phyloP scores from a whole-genome alignment of 2,329 filamentous ascomycete species.

The Penicillium expansum region DNA sequence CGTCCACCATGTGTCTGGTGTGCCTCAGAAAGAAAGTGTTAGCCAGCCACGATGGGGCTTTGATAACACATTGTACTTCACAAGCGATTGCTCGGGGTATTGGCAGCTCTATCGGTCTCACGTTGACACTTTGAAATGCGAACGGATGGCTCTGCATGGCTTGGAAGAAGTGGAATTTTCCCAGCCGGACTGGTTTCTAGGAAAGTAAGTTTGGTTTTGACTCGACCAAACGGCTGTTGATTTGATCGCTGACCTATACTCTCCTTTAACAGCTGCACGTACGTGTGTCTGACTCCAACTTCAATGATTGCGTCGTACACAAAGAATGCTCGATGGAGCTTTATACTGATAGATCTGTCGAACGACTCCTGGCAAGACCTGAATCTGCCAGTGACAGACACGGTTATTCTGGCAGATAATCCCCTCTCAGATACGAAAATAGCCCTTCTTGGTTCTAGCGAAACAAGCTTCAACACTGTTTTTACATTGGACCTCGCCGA shows the following conservation, averaged over 20 bases:
- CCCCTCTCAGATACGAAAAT: neutral
- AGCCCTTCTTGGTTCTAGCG: slow-evolving; percentile 6
- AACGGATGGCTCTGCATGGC: slow-evolving; percentile 35
- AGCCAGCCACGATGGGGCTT: slow-evolving; percentile 51
- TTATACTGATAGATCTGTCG: slow-evolving; percentile 4
- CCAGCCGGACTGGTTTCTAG: slow-evolving; percentile 24
- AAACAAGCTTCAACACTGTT: neutral
- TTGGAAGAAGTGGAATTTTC: slow-evolving; percentile 39
- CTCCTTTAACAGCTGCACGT: slow-evolving; percentile 1
- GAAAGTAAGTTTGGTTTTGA: slow-evolving; percentile 16
- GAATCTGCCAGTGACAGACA: slow-evolving; percentile 5
- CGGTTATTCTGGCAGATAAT: neutral
- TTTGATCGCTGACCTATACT: neutral
- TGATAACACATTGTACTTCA: slow-evolving; percentile 49
- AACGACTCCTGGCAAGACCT: slow-evolving; percentile 2
- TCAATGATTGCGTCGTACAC: slow-evolving; percentile 5
- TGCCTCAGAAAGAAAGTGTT: slow-evolving; percentile 38
- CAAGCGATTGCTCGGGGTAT: slow-evolving; percentile 45
- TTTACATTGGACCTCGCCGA: slow-evolving; percentile 1
- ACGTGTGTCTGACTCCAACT: neutral
- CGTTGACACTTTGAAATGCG: slow-evolving; percentile 25
- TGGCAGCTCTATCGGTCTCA: slow-evolving; percentile 45
- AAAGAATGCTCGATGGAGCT: slow-evolving; percentile 4
- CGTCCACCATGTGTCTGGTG: slow-evolving; percentile 37
- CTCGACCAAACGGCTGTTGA: neutral